Evolutionary conservation across 495 filamentous ascomycete species (phyloP), one percentile per base, ranked within the genome.

Genomic region (Penicillium fimorum): DNA sequence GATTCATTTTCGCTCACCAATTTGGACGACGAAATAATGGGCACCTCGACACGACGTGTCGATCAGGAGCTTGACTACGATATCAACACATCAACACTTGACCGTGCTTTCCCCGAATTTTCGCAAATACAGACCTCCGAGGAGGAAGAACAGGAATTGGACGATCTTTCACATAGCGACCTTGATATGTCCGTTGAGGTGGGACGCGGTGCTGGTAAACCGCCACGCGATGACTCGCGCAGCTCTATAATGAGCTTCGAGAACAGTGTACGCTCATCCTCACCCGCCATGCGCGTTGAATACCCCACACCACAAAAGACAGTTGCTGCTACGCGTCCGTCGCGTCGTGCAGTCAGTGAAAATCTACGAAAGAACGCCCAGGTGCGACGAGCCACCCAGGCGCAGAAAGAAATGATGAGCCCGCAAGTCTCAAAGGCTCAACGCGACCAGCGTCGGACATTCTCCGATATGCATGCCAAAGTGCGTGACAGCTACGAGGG

Each of bases 21-120:
- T 25, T 18, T 54, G 32, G 52, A 54, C 15, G 30, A 54, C 43
- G 52, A 54, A 54, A 29, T 54, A 7, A 54, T 54, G 42, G 52
- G 52, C 24, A 54, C 52, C 5, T 54, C 52, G 7, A 54, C 52
- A 25, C 52, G 52, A 38, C 52, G 52, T 47, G 52, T 54, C 15
- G 70, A 72, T 20, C 62, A 70, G 24, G 75, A 80, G 46, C 75
- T 75, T 10, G 75, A 80, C 44, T 80, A 73, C 51, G 71, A 68
- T 32, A 77, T 87, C 62, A 83, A 87, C 71, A 87, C 84, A 7
- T 87, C 84, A 9, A 83, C 78, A 35, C 73, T 87, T 43, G 82
- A 80, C 22, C 80, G 78, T 60, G 76, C 80, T 49, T 87, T 87
- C 68, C 85, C 85, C 22, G 79, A 87, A 59, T 87, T 82, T 53